A percentile compares a stretch with the other conserved stretches of the same genome.
Conservation (phyloP, 257 asterid species). For the Hygrophila difformis region DNA sequence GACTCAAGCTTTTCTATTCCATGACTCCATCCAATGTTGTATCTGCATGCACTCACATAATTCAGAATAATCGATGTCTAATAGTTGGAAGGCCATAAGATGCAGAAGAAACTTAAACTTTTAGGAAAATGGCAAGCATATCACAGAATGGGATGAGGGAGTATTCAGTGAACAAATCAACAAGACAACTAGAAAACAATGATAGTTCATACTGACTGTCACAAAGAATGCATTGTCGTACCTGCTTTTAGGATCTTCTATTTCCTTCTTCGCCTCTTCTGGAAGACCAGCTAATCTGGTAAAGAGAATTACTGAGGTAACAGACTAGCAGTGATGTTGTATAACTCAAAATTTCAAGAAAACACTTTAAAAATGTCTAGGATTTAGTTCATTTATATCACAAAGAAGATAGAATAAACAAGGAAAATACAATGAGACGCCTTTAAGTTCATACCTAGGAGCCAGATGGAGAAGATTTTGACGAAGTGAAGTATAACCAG, state of each 20-base stretch:
- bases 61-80: conserved; percentile 13
- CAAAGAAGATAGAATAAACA: not conserved
- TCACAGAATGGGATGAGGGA: not conserved
- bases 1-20: conserved; percentile 92
- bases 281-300: conserved; percentile 78
- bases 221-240: conserved; percentile 19
- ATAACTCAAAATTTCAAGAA: too few species aligned
- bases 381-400: not conserved
- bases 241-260: conserved; percentile 86
- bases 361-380: conserved; percentile 4
- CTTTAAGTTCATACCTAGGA: conserved; percentile 50
- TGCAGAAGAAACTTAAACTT: conserved; percentile 6
- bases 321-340: conserved; percentile 10
- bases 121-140: conserved; percentile 6
- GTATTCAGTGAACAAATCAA: not conserved
- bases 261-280: conserved; percentile 45
- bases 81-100: conserved; percentile 2
- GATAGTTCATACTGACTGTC: too few species aligned
- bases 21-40: conserved; percentile 97
- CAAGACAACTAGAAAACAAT: conserved; percentile 6
- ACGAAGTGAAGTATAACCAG: conserved; percentile 69
- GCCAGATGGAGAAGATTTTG: conserved; percentile 65
- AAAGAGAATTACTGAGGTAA: conserved; percentile 6
- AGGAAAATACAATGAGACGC: conserved; percentile 1
- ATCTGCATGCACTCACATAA: conserved; percentile 32